Evolutionary conservation across 257 asterid genomes (phyloP), one percentile per base, ranked within the genome.

Genomic region (Scutellaria galericulata): DNA sequence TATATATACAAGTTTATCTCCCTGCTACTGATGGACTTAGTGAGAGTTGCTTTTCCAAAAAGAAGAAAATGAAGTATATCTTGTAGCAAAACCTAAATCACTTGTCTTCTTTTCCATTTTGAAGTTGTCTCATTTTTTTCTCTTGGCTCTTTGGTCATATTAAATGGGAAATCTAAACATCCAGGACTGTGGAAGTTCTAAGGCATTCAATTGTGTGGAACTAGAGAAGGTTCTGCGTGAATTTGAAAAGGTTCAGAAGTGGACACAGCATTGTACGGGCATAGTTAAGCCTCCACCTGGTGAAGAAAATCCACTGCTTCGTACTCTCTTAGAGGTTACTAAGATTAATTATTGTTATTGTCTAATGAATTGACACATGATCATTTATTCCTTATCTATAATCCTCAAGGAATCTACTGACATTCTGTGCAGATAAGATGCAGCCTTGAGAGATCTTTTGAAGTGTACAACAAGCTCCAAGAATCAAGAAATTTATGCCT

Each of bases 181-280:
- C 75, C 85, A 93, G 98, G 97, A 88, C 72, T 61, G 64, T 79
- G 98, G 96, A 76, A 77, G 78, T 74, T 74, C 64, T n/a, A 81
- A 81, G 44, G 96, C 96, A 71, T 93, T 83, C 81, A 81, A 77
- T 68, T 88, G 98, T 82, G 78, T 76, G 72, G 98, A 93, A 80
- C 81, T 88, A 63, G 86, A 88, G 78, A 82, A 76, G 84, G 88
- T 93, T 70, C 75, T 77, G 54, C 70, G 78, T 74, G 97, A 93
- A 79, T 81, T 80, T 70, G 86, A 76, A 61, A 88, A 83, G 79
- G 78, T 68, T 82, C 85, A 81, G 62, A 81, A 83, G 69, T 93
- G 98, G 97, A 85, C 82, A 72, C 78, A 66, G 78, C 64, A 55
- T 13, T 88, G 95, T 78, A 72, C 62, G 66, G 86, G 80, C 74